Conservation (phyloP, 495 filamentous ascomycete species). For the Penicillium canariense region DNA sequence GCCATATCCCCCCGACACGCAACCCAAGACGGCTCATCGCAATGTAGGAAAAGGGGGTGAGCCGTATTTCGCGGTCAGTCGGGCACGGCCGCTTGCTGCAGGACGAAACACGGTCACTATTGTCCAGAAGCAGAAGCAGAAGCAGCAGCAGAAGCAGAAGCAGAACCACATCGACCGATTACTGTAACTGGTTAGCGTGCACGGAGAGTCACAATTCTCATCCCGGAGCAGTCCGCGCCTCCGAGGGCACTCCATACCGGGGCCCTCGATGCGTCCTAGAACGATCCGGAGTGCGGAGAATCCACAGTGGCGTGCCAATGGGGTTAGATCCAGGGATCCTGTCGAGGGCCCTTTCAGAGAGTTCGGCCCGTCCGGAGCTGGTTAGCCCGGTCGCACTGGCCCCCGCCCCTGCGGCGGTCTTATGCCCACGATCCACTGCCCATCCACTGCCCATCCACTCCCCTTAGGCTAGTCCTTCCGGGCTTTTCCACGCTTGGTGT, state of each 20-base stretch:
- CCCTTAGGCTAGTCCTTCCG: background rate
- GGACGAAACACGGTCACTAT: too few relatives aligned
- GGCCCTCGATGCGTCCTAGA: background rate
- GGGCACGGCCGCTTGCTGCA: slow-evolving; percentile 6
- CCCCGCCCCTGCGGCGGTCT: background rate
- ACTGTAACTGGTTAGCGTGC: background rate
- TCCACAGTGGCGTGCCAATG: background rate
- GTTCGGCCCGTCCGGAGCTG: background rate
- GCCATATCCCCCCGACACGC: background rate
- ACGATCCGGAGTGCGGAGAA: slow-evolving; percentile 19
- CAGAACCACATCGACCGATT: background rate
- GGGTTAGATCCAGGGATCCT: too few relatives aligned
- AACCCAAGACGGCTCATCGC: background rate
- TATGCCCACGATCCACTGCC: background rate
- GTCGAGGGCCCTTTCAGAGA: too few relatives aligned
- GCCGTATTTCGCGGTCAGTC: slow-evolving; percentile 7
- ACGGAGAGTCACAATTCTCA: too few relatives aligned
- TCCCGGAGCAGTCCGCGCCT: too few relatives aligned
- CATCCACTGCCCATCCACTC: too few relatives aligned
- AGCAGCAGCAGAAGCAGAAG: background rate
- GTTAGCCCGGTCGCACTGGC: background rate
- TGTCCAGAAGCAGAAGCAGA: background rate
- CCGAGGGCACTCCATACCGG: slow-evolving; percentile 4
- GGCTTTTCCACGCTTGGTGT: slow-evolving; percentile 2
- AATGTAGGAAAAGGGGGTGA: background rate